phyloP scores from a whole-genome alignment of 169 alveolate species.

The Plasmodium blacklocki region DNA sequence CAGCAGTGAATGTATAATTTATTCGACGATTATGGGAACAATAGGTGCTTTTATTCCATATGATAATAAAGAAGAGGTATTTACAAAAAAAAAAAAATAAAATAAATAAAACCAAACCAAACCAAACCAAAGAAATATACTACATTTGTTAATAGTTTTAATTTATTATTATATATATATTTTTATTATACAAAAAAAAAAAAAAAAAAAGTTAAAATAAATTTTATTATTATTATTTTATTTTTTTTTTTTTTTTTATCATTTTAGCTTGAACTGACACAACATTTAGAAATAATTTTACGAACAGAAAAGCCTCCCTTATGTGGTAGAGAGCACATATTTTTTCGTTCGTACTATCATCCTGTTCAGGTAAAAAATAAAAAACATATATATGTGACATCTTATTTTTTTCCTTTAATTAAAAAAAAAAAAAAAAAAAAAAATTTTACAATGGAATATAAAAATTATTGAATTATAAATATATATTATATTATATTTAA shows the following conservation, averaged over 20 bases:
- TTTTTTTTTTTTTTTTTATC: not conserved
- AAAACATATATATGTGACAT: too few species aligned
- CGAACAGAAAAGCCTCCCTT: conserved; percentile 96
- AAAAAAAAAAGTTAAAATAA: not conserved
- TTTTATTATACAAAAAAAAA: not conserved
- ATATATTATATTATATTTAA: too few species aligned
- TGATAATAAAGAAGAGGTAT: conserved; percentile 94
- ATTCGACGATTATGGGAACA: conserved; percentile 97
- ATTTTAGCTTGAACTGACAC: conserved; percentile 92
- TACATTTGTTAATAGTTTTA: too few species aligned
- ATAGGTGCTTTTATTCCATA: conserved; percentile 97
- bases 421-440: too few species aligned
- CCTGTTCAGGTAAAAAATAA: conserved; percentile 85
- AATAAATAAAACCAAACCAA: not conserved
- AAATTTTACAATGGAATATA: too few species aligned
- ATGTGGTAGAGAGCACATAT: conserved; percentile 90
- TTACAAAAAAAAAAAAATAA: not conserved
- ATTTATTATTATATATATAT: too few species aligned
- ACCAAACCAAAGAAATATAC: too few species aligned
- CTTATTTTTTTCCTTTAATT: too few species aligned
- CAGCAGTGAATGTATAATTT: conserved; percentile 93
- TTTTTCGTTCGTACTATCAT: conserved; percentile 88
- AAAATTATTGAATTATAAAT: too few species aligned
- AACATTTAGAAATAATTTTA: conserved; percentile 97
- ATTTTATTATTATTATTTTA: not conserved